phyloP scores from a whole-genome alignment of 2,329 filamentous ascomycete genomes.

The Monilinia vaccinii-corymbosi region DNA sequence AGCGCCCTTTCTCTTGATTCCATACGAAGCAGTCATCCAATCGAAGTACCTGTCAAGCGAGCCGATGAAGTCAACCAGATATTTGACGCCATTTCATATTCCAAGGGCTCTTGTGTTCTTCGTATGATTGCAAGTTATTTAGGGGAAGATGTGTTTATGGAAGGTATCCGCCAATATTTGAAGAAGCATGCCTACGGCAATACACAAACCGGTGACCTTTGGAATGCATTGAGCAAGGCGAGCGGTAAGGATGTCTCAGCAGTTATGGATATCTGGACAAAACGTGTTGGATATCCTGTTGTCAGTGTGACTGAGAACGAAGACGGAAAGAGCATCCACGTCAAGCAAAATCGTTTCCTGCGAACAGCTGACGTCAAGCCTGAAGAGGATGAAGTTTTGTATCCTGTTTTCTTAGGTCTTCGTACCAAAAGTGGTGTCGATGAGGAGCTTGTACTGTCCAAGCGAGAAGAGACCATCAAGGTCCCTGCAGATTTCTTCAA shows the following conservation, averaged over 20 bases:
- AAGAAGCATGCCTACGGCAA: slow-evolving; percentile 97
- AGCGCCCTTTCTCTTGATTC: slow-evolving; percentile 82
- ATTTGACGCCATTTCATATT: slow-evolving; percentile 95
- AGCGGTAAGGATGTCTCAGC: slow-evolving; percentile 85
- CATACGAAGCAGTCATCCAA: slow-evolving; percentile 87
- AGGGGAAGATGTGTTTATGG: slow-evolving; percentile 85
- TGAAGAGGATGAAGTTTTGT: slow-evolving; percentile 81
- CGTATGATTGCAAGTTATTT: slow-evolving; percentile 96
- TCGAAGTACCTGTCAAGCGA: slow-evolving; percentile 91
- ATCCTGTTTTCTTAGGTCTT: slow-evolving; percentile 81
- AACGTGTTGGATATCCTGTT: slow-evolving; percentile 89
- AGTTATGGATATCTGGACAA: slow-evolving; percentile 95
- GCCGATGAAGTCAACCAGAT: slow-evolving; percentile 97
- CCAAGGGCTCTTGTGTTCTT: slow-evolving; percentile 89
- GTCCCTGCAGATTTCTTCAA: slow-evolving; percentile 88
- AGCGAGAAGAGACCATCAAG: slow-evolving; percentile 70
- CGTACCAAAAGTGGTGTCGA: slow-evolving; percentile 77
- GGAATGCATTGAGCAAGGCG: slow-evolving; percentile 77
- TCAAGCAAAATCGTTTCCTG: slow-evolving; percentile 94
- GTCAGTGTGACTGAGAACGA: slow-evolving; percentile 74
- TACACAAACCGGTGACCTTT: slow-evolving; percentile 83
- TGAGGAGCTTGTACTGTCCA: slow-evolving; percentile 59
- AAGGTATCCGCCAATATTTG: slow-evolving; percentile 82
- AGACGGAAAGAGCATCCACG: slow-evolving; percentile 60
- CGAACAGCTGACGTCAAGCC: slow-evolving; percentile 88